These are phyloP conservation scores for Wolfiporia cocos DNA, from an alignment of 1,284 basidiomycete species.

Conservation along the genomic window DNA sequence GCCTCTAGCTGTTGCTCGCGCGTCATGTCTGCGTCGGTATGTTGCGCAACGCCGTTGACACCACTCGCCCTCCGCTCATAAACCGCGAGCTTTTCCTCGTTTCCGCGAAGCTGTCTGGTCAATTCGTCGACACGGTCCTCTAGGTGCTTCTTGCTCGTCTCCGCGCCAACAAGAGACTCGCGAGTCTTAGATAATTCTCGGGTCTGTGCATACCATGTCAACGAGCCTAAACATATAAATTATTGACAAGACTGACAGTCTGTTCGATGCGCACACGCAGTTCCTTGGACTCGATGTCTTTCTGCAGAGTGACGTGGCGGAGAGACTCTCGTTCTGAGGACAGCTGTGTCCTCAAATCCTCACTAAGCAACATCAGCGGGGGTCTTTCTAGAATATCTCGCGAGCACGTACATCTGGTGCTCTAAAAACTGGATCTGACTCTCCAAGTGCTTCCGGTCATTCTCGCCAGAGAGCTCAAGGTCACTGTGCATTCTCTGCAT, in stretches of 20 bases:
- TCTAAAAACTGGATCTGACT: constrained; percentile 76
- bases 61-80: constrained; percentile 67
- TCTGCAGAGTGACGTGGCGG: constrained; percentile 67
- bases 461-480: constrained; percentile 75
- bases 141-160: constrained; percentile 78
- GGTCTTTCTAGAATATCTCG: constrained; percentile 1
- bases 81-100: constrained; percentile 79
- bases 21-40: constrained; percentile 41
- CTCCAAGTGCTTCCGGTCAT: constrained; percentile 77
- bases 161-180: constrained; percentile 68
- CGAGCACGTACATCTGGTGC: constrained; percentile 57
- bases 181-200: constrained; percentile 66
- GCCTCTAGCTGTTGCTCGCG: constrained; percentile 78
- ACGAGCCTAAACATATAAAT: background rate
- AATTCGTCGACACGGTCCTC: constrained; percentile 75
- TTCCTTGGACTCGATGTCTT: constrained; percentile 78
- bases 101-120: constrained; percentile 64
- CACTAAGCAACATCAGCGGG: constrained; percentile 35
- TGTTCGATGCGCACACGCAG: constrained; percentile 72
- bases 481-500: constrained; percentile 89
- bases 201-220: constrained; percentile 31
- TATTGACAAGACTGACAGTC: constrained; percentile 40
- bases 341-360: constrained; percentile 73
- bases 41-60: constrained; percentile 24
- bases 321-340: constrained; percentile 75